phyloP scores from a whole-genome alignment of 441 rosid species.

The Populus hybrid region DNA sequence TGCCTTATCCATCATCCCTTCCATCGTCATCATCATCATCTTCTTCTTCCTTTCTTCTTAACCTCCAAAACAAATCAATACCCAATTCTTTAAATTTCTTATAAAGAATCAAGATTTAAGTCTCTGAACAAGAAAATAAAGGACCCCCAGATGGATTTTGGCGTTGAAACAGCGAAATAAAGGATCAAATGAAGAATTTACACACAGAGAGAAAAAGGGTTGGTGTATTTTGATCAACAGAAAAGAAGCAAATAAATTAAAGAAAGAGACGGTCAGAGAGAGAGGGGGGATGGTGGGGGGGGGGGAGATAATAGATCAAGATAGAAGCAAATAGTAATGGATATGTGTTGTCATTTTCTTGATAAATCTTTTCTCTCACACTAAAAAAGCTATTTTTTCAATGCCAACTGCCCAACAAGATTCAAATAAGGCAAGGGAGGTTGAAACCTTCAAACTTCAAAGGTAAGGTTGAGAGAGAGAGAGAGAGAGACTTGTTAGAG shows the following conservation, averaged over 20 bases:
- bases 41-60: constrained; percentile 10
- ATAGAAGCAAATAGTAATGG: constrained; percentile 27
- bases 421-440: constrained; percentile 10
- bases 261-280: neutral
- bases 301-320: constrained; percentile 7
- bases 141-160: constrained; percentile 3
- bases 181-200: neutral
- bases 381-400: neutral
- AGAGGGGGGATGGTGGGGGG: neutral
- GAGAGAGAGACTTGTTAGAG: neutral
- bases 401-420: constrained; percentile 25
- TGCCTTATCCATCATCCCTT: constrained; percentile 79
- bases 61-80: neutral
- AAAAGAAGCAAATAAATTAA: constrained; percentile 3
- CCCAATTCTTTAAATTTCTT: neutral
- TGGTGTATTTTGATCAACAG: neutral
- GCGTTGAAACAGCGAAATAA: constrained; percentile 4
- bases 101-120: constrained; percentile 8
- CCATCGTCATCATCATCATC: constrained; percentile 90
- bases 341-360: constrained; percentile 26
- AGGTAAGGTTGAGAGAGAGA: constrained; percentile 24
- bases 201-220: constrained; percentile 22
- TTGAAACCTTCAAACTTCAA: constrained; percentile 72
- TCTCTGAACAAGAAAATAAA: neutral
- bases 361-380: constrained; percentile 5